Evolutionary conservation across 129 eudicot genomes (phyloP), one percentile per base, ranked within the genome.

Genomic region (Lonicera japonica): DNA sequence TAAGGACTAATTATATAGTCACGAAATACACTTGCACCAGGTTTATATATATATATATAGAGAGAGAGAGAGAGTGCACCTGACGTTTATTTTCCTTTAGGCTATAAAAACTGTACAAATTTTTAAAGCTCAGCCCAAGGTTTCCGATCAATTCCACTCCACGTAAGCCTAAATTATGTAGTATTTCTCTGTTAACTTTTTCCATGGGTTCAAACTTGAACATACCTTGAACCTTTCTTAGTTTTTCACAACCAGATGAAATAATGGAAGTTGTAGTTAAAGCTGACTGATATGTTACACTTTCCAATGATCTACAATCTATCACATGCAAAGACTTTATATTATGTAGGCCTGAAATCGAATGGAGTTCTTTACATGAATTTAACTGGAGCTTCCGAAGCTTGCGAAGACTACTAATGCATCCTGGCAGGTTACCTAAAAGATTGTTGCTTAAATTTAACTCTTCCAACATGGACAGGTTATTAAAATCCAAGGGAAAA

Each of bases 361-460:
- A 21, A 18, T 21, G 55, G 38, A 62, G 66, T 1, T 15, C 13
- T 22, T 14, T 47, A 39, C 67, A 63, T 21, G 21, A 8, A 16
- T 2, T 17, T 24, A 63, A 63, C 15, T 21, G 6, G 14, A 63
- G 67, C 1, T 5, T 4, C 34, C 13, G 21, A 20, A 70, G 69
- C 53, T 4, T 52, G 1, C 25, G 1, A 40, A 61, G 75, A 24
- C 41, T 21, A 17, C 54, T 71, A 21, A 71, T 22, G 39, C 63
- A 13, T 19, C 55, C 58, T 24, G 75, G 75, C 12, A 71, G 36
- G 52, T 29, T 38, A 14, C 38, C 0, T 11, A 71, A 39, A 1
- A 20, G 75, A 55, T 62, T 71, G 1, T 18, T 4, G 24, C 75
- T 63, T 25, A 71, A 25, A 34, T 52, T 21, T 29, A 71, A 25